phyloP scores from a whole-genome alignment of 2,329 filamentous ascomycete species.

The Bertia moriformis region DNA sequence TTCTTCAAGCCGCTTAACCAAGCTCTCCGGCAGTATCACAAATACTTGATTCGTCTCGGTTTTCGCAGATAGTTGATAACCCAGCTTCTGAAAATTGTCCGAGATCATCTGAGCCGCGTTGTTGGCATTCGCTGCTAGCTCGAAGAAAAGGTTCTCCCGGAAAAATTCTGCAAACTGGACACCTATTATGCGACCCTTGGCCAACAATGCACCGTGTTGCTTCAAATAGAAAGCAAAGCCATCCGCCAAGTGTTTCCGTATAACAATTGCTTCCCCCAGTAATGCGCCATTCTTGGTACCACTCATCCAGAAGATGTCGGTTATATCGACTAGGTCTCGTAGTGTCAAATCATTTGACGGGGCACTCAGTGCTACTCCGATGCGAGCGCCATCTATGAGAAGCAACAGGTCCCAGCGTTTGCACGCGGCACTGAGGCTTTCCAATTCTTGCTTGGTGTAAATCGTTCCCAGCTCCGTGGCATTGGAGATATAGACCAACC shows the following conservation, averaged over 20 bases:
- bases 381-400: constrained; percentile 30
- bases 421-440: constrained; percentile 24
- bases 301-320: constrained; percentile 38
- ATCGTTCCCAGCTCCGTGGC: constrained; percentile 33
- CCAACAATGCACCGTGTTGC: constrained; percentile 31
- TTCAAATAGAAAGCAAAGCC: constrained; percentile 36
- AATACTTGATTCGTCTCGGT: constrained; percentile 38
- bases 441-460: constrained; percentile 25
- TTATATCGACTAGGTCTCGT: constrained; percentile 26
- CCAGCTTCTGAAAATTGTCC: constrained; percentile 21
- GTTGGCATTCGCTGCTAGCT: constrained; percentile 28
- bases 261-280: constrained; percentile 32
- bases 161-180: constrained; percentile 34
- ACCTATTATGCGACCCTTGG: constrained; percentile 31
- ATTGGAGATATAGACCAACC: constrained; percentile 35
- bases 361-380: constrained; percentile 25
- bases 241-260: constrained; percentile 24
- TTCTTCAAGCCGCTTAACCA: constrained; percentile 23
- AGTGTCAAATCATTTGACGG: constrained; percentile 25
- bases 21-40: constrained; percentile 20
- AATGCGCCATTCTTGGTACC: constrained; percentile 35
- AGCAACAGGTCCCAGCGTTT: constrained; percentile 23
- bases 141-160: constrained; percentile 25
- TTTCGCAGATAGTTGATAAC: constrained; percentile 23
- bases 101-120: constrained; percentile 26